These are phyloP conservation scores for Crithidia fasciculata DNA, from an alignment of 208 protist genomes.

Conservation along the genomic window DNA sequence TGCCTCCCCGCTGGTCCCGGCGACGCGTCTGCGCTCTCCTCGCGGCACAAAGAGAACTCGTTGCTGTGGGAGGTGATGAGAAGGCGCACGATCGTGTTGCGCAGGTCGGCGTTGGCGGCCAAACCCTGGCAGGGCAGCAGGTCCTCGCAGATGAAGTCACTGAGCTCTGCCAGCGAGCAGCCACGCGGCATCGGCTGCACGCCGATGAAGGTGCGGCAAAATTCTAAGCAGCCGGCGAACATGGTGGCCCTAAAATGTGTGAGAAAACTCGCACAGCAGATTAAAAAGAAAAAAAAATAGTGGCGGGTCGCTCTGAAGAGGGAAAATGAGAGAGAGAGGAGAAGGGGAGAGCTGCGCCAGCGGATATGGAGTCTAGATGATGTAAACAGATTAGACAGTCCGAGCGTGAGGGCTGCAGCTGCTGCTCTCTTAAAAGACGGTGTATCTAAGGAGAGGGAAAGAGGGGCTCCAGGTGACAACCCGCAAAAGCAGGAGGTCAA, in stretches of 20 bases:
- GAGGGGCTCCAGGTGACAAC: too few species aligned
- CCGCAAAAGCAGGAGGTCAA: too few species aligned
- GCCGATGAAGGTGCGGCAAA: conserved; percentile 66
- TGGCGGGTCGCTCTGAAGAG: not conserved
- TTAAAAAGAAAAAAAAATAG: not conserved
- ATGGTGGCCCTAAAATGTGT: conserved; percentile 16
- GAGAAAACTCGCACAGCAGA: not conserved
- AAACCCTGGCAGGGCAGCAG: conserved; percentile 64
- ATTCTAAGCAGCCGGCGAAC: conserved; percentile 66
- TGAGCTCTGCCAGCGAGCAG: conserved; percentile 56
- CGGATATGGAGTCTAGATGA: too few species aligned
- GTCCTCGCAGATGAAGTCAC: conserved; percentile 72
- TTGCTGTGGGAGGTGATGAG: conserved; percentile 21
- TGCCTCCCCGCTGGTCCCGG: not conserved
- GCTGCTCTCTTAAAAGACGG: too few species aligned
- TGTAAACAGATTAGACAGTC: too few species aligned
- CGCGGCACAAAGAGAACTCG: conserved; percentile 12
- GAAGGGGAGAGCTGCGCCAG: too few species aligned
- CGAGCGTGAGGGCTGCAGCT: too few species aligned
- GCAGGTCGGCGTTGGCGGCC: conserved; percentile 42
- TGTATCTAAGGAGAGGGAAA: too few species aligned
- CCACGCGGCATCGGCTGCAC: conserved; percentile 53
- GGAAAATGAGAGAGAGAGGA: not conserved
- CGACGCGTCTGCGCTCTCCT: too few species aligned
- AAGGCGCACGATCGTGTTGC: conserved; percentile 54